phyloP scores from a whole-genome alignment of 345 rosid species.

The Acer yangbiense region DNA sequence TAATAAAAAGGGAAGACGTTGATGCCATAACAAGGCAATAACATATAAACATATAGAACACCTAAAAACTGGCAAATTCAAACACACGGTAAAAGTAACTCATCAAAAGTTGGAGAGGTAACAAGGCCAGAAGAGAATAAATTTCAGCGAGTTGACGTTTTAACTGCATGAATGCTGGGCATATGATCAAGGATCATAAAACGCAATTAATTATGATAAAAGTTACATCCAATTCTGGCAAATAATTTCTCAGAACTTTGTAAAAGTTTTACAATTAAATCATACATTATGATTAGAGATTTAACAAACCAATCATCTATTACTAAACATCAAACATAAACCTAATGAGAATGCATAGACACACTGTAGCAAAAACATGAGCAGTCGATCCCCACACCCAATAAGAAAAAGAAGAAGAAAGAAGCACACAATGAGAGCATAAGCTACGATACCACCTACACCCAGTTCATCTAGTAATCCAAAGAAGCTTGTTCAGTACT shows the following conservation, averaged over 20 bases:
- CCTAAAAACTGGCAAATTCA: not conserved
- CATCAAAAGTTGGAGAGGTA: not conserved
- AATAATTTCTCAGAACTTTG: not conserved
- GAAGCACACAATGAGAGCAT: not conserved
- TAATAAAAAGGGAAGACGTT: not conserved
- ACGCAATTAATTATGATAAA: not conserved
- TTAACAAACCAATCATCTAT: not conserved
- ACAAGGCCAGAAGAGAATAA: not conserved
- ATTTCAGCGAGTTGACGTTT: not conserved
- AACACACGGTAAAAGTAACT: not conserved
- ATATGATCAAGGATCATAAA: not conserved
- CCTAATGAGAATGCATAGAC: not conserved
- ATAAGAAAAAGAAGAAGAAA: not conserved
- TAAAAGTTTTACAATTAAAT: not conserved
- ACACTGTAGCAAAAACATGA: not conserved
- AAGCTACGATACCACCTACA: not conserved
- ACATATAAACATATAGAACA: not conserved
- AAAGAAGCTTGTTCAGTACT: not conserved
- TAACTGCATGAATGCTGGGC: not conserved
- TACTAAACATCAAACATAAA: not conserved
- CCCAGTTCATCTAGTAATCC: not conserved
- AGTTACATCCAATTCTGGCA: not conserved
- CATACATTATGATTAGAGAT: not conserved
- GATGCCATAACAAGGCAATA: not conserved
- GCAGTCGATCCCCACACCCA: not conserved